Evolutionary conservation across 78 protist genomes (phyloP).

Genomic region (Dictyostelium intermedium): DNA sequence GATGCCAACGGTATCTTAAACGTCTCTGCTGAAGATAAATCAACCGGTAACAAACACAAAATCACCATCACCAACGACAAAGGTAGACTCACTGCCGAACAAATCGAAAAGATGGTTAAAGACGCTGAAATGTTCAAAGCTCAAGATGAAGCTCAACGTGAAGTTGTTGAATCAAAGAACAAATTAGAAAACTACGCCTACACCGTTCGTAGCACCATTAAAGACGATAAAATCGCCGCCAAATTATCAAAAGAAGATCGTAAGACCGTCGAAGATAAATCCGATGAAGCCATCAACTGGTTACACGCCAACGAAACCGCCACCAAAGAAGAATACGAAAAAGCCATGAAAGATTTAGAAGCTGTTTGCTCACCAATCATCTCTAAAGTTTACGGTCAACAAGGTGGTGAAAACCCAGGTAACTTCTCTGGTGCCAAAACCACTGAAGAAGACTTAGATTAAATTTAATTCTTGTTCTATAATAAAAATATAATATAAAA

Average conservation of each 20-base stretch:
- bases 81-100: constrained; percentile 94
- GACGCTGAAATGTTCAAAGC: constrained; percentile 94
- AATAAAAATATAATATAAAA: background rate
- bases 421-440: constrained; percentile 77
- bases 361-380: constrained; percentile 94
- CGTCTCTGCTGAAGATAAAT: constrained; percentile 96
- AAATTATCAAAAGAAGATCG: constrained; percentile 93
- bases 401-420: constrained; percentile 81
- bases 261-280: constrained; percentile 82
- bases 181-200: constrained; percentile 91
- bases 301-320: constrained; percentile 89
- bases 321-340: constrained; percentile 92
- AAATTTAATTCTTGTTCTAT: background rate
- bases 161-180: constrained; percentile 90
- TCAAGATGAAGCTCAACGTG: constrained; percentile 90
- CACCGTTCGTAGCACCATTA: constrained; percentile 76
- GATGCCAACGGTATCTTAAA: constrained; percentile 96
- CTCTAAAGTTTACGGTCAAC: constrained; percentile 91
- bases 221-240: constrained; percentile 76
- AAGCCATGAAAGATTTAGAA: constrained; percentile 93
- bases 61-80: constrained; percentile 98
- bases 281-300: constrained; percentile 91
- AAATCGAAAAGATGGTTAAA: constrained; percentile 97
- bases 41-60: constrained; percentile 87
- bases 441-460: constrained; percentile 28